Base-by-base conservation (phyloP, 345 rosid species). In the Brassica cretica region DNA sequence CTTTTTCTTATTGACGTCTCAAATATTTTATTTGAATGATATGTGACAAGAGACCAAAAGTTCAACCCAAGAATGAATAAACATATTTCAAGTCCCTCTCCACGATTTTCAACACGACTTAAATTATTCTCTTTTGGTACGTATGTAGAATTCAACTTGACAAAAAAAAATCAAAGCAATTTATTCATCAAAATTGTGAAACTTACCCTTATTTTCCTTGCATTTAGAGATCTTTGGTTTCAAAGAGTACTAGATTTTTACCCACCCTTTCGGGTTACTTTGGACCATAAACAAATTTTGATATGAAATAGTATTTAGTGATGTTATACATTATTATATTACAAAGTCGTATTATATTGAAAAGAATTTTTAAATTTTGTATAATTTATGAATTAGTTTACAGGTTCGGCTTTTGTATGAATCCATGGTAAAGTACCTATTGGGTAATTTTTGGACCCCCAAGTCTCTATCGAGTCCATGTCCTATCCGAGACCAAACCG, bases 41-140 rank as follows among this genome's bases (percentile, higher is more conserved):
- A 44, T 21, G 24, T 63, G 21, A 11, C 70, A 62, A 37, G 18
- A 60, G 11, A 5, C 65, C 12, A 51, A 63, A 64, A 37, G 24
- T 64, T 55, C 66, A 56, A 58, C 29, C 58, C 67, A 71, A 71
- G 18, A 59, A 58, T 58, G 62, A 19, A 58, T 21, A 56, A 65
- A 71, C 72, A 39, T 64, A 64, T 63, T 33, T 71, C 76, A 71
- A 64, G 71, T 66, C 67, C 44, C 71, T 64, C 71, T 55, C 71
- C 12, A 39, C 53, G 21, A 64, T 71, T 27, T 25, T 64, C 51
- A 71, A 77, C 12, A 53, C 51, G 60, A 56, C 8, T 21, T 59
- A n/a, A 41, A 19, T 6, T 27, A 7, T 66, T 58, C 6, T 29
- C 21, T 66, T n/a, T 29, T 58, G 25, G 12, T 64, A 70, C 76